A percentile compares a stretch with the other conserved stretches of the same genome.
Evolutionary conservation across 305 asterid genomes (phyloP).

Genomic region (Fraxinus angustifolia): DNA sequence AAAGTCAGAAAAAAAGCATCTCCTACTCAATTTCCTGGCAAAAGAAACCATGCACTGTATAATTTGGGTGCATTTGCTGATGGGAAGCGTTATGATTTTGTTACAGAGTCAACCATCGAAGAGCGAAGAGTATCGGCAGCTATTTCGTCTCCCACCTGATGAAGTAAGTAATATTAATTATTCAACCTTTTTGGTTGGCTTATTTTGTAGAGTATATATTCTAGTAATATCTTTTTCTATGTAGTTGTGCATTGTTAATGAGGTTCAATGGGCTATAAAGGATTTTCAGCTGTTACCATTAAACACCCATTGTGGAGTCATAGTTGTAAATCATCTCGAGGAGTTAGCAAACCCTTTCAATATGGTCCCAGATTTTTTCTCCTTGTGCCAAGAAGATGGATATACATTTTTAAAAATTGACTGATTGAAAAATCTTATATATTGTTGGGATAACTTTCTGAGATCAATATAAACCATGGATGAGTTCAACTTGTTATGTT

Average conservation of each 20-base stretch:
- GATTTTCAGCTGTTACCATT: neutral
- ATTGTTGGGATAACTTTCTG: neutral
- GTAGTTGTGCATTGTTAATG: constrained; percentile 1
- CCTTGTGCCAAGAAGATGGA: neutral
- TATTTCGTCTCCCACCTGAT: constrained; percentile 84
- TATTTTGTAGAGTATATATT: constrained; percentile 1
- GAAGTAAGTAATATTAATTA: constrained; percentile 59
- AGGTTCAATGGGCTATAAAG: constrained; percentile 1
- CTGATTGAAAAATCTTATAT: neutral
- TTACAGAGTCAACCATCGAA: constrained; percentile 60
- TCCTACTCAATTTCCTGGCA: neutral
- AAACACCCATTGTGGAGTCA: constrained; percentile 16
- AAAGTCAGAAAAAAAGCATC: neutral
- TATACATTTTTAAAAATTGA: neutral
- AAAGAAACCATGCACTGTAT: neutral
- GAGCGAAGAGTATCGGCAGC: constrained; percentile 91
- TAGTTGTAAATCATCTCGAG: neutral
- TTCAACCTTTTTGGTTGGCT: neutral
- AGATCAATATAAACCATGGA: neutral
- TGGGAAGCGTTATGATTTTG: constrained; percentile 22
- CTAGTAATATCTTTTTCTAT: neutral
- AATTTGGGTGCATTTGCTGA: constrained; percentile 23
- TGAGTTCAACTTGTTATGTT: neutral
- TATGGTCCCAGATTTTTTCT: neutral
- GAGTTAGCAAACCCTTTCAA: neutral